Evolutionary conservation across 768 basidiomycete species (phyloP), one percentile per base, ranked within the genome.

Genomic region (Coprinopsis marcescibilis): DNA sequence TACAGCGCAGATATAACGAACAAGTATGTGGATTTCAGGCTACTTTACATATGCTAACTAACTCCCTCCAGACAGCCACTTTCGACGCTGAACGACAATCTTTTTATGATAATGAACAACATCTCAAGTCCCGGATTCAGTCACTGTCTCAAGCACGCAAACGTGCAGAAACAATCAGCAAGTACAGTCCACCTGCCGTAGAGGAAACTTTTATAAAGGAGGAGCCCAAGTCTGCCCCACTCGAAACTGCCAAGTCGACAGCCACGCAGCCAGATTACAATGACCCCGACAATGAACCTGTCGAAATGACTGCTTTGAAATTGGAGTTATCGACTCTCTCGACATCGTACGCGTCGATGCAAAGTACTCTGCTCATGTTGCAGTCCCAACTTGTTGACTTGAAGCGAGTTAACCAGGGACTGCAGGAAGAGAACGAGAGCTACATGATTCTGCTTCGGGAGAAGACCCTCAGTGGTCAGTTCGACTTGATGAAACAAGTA

Each of bases 341-440:
- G 5, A 86, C 87, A 0, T 92, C 92, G 4, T 83, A 95, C 61
- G 64, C 79, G 0, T 92, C 89, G 4, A 66, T 96, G 15, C 83
- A 93, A 56, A 86, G 80, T 49, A 93, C 91, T 23, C 71, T 94
- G 8, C 73, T 85, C n/a, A 79, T 92, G 27, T 70, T 94, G 33
- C 87, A 89, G 62, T 77, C 80, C 2, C 92, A 97, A 58, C 73
- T 96, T 10, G 71, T 83, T 26, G 94, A 97, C 58, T 66, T 97
- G 44, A 89, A 92, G 65, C 72, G 87, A 45, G 85, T 93, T 51
- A 96, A 96, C 61, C 77, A 83, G 53, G 81, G 85, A 52, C 64
- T 92, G 32, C 90, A 93, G 65, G 93, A 98, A 64, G 94, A 98
- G 56, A 99, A 97, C 63, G 93, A 96, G 65, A 89, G 89, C 41